Conservation (phyloP, 78 protist genomes). For the slime mould (Dictyostelium discoideum) region DNA sequence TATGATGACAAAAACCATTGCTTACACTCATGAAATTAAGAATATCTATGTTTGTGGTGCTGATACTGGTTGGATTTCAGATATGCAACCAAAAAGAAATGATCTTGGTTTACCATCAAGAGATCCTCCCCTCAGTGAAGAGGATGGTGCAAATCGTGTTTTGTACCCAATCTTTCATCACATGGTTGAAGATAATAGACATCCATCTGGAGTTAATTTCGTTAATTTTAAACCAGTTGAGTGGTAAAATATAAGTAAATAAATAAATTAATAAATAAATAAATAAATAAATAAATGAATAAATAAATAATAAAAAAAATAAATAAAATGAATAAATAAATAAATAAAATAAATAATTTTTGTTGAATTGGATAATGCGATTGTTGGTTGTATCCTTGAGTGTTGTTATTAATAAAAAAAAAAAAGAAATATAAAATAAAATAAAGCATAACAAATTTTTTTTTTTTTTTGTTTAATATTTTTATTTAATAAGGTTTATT, state of each 20-base stretch:
- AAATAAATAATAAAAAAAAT: neutral
- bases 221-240: neutral
- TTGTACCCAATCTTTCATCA: conserved; percentile 88
- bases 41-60: conserved; percentile 85
- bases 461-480: neutral
- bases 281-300: neutral
- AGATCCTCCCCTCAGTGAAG: conserved; percentile 90
- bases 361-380: too few relatives aligned
- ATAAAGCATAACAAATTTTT: neutral
- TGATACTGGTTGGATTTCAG: conserved; percentile 89
- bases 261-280: neutral
- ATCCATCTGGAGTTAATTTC: neutral
- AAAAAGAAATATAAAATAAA: too few relatives aligned
- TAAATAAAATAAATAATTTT: too few relatives aligned
- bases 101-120: neutral
- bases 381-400: too few relatives aligned
- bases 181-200: neutral
- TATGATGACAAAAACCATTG: conserved; percentile 95
- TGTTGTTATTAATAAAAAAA: neutral
- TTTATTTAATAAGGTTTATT: neutral
- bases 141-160: conserved; percentile 95
- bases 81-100: conserved; percentile 29
- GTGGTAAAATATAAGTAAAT: neutral
- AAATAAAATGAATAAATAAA: neutral
- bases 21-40: conserved; percentile 59